phyloP scores from a whole-genome alignment of 2,329 filamentous ascomycete genomes.

The Microsporum canis region DNA sequence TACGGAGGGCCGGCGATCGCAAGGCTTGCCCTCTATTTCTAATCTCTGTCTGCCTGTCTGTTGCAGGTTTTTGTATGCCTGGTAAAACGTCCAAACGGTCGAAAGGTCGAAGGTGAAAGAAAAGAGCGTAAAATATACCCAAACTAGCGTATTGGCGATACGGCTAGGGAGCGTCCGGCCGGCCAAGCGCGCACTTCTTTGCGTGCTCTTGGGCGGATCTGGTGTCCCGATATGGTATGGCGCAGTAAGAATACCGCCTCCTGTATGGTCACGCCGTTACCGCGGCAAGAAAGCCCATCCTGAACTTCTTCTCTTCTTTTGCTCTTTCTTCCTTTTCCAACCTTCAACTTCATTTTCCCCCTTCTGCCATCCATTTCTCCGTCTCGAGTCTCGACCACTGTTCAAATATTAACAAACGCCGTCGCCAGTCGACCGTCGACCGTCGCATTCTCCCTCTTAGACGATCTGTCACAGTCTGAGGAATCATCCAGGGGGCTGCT shows the following conservation, averaged over 20 bases:
- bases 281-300: not conserved
- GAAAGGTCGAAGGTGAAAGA: not conserved
- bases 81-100: not conserved
- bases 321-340: not conserved
- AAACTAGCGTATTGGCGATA: not conserved
- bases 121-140: not conserved
- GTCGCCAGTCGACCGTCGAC: not conserved
- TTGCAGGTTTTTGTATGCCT: not conserved
- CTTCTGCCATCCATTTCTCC: not conserved
- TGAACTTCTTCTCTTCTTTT: not conserved
- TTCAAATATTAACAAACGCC: not conserved
- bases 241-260: not conserved
- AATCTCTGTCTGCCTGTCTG: not conserved
- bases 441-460: not conserved
- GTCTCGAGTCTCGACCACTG: not conserved
- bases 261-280: conserved; percentile 1
- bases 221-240: not conserved
- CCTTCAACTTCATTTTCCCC: not conserved
- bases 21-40: not conserved
- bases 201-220: not conserved
- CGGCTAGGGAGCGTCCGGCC: not conserved
- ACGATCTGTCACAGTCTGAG: not conserved
- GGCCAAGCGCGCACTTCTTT: not conserved
- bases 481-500: not conserved
- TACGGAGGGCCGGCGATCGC: not conserved